phyloP scores from a whole-genome alignment of 345 rosid genomes.

The Melastoma malabathricum region DNA sequence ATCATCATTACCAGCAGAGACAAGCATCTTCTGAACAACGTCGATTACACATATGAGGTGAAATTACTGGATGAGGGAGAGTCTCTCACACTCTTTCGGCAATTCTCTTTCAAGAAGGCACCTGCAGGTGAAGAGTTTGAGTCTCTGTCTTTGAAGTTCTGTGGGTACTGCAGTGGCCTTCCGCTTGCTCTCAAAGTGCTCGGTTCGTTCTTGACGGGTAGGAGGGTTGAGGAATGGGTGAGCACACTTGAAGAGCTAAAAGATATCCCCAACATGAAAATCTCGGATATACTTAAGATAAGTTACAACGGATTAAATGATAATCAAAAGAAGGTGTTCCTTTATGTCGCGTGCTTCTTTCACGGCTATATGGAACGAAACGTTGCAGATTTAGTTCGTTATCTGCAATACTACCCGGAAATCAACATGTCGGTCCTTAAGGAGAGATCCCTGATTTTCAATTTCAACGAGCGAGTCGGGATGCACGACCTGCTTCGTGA shows the following conservation, averaged over 20 bases:
- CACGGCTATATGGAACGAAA: neutral
- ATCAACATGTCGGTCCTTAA: conserved; percentile 1
- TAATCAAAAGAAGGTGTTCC: conserved; percentile 6
- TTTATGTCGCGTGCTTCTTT: conserved; percentile 12
- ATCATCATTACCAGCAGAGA: conserved; percentile 10
- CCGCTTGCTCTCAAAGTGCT: conserved; percentile 9
- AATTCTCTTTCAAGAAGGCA: neutral
- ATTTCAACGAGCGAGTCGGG: accelerated
- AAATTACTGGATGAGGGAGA: neutral
- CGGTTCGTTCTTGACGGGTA: conserved; percentile 5
- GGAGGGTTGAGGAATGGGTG: neutral
- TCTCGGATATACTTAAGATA: neutral
- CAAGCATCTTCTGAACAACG: neutral
- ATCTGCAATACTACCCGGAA: neutral
- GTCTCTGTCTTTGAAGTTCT: neutral
- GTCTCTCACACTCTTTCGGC: conserved; percentile 4
- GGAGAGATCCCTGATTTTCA: neutral
- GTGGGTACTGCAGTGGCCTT: neutral
- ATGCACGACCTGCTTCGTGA: neutral
- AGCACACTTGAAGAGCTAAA: neutral
- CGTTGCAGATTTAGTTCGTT: neutral
- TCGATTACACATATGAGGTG: neutral
- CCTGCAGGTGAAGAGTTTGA: neutral
- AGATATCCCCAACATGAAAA: neutral
- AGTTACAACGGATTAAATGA: conserved; percentile 7